These are phyloP conservation scores for Coemansia sp. DNA, from an alignment of 192 early-diverging fungal species.

Conservation along the genomic window DNA sequence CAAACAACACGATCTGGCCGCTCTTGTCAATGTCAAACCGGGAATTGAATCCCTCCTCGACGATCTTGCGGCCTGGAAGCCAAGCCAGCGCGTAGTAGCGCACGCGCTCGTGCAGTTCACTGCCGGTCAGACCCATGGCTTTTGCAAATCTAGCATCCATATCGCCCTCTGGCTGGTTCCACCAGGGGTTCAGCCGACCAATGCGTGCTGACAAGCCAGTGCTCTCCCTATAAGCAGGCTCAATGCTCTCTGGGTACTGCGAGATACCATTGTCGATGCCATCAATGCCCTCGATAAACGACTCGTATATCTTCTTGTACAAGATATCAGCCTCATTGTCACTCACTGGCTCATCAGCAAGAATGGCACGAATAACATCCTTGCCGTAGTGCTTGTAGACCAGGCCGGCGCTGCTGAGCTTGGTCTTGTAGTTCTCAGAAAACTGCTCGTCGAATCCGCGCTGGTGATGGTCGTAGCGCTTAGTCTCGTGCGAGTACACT, in stretches of 20 bases:
- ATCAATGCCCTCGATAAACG: slow-evolving; percentile 77
- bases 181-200: slow-evolving; percentile 87
- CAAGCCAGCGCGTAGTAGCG: slow-evolving; percentile 75
- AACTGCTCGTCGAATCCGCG: slow-evolving; percentile 92
- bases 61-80: slow-evolving; percentile 88
- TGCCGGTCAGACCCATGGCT: slow-evolving; percentile 76
- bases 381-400: slow-evolving; percentile 97
- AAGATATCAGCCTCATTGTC: slow-evolving; percentile 68
- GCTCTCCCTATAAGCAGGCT: slow-evolving; percentile 79
- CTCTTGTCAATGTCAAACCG: slow-evolving; percentile 65
- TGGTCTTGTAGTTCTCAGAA: slow-evolving; percentile 71
- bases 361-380: slow-evolving; percentile 66
- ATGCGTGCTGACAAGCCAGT: slow-evolving; percentile 86
- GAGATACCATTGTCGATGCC: slow-evolving; percentile 94
- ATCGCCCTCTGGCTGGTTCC: slow-evolving; percentile 85
- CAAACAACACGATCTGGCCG: slow-evolving; percentile 83
- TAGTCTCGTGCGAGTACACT: slow-evolving; percentile 75
- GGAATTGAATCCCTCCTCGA: slow-evolving; percentile 68
- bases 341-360: slow-evolving; percentile 27
- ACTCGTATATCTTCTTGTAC: slow-evolving; percentile 85
- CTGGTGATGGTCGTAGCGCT: slow-evolving; percentile 93
- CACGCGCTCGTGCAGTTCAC: slow-evolving; percentile 72
- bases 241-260: slow-evolving; percentile 79
- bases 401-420: slow-evolving; percentile 93
- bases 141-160: slow-evolving; percentile 70